Evolutionary conservation across 495 filamentous ascomycete genomes (phyloP), one percentile per base, ranked within the genome.

Genomic region (Usnea hakonensis): DNA sequence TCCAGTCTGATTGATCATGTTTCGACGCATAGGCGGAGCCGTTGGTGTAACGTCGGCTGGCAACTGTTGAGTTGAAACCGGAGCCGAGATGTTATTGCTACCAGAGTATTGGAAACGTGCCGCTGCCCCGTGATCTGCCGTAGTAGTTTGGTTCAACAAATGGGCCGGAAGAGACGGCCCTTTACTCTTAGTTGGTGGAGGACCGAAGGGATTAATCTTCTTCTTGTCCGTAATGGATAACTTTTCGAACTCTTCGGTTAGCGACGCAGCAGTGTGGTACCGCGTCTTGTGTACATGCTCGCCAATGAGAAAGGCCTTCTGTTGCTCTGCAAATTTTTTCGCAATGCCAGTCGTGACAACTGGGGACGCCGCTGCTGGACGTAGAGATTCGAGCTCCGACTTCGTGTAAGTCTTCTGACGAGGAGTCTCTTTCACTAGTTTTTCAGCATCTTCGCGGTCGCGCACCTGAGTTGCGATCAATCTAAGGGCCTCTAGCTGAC

Each of bases 191-290:
- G 7, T 14, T 23, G 43, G 28, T 36, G 60, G n/a, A 10, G 30
- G 44, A 36, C 60, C 53, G 23, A 61, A 61, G 10, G 37, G 59
- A 13, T 61, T 61, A 10, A 23, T 23, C 26, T 32, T 55, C 9
- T 26, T 33, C n/a, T 61, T 30, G 17, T 58, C 61, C 26, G 65
- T 61, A 5, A 71, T 41, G 13, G 64, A 62, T 3, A 72, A 67
- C 26, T 71, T 69, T 11, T 69, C 68, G 11, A 72, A 58, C 59
- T 70, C 70, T 58, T 74, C 67, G n/a, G 71, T 64, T 9, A 74
- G 50, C n/a, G 66, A 66, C 30, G 65, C 63, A 36, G 60, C 64
- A 48, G 48, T 17, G 26, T 50, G 57, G 13, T 55, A 66, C 32
- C 55, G 23, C 41, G 60, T 53, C 44, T 57, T 56, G 33, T 66